Evolutionary conservation across 1,284 basidiomycete genomes (phyloP), one percentile per base, ranked within the genome.

Genomic region (Ganoderma boninense): DNA sequence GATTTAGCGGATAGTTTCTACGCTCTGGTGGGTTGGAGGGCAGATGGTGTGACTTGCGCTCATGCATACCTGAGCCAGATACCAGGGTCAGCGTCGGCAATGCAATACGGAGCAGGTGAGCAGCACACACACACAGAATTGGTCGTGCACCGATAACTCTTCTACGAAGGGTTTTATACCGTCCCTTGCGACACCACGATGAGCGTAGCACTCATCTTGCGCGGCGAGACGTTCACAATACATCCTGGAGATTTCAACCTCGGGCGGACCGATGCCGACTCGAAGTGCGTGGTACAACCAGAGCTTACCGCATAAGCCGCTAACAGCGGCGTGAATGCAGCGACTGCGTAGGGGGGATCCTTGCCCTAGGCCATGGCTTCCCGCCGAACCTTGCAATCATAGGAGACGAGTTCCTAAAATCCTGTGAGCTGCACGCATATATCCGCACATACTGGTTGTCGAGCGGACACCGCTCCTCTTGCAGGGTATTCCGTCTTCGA

Each of bases 341-440:
- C 4, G 79, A 81, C 70, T 96, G 94, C 77, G 82, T 95, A 3
- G 93, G 91, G 6, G 91, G 90, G 1, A 84, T 96, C 59, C 81
- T 95, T 35, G 86, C 86, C 2, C 80, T 90, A 32, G 85, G 82
- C 54, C 78, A 82, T 62, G 73, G 77, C 18, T 85, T 89, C 76
- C 85, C 87, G 2, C 71, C 81, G 54, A 84, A 89, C 76, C 80
- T 90, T 16, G 89, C 89, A 2, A 92, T 94, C 74, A 82, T 93
- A 63, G 92, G 89, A 1, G 92, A 91, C 76, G 89, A 89, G 72
- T 95, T 95, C 80, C 75, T 92, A 49, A 93, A 92, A 80, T 89
- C 87, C 42, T 91, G 90, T 89, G 72, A 77, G 87, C 40, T n/a
- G 42, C 52, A 43, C 64, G 64, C 64, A 65, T 38, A 38, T 18